Evolutionary conservation across 2,329 filamentous ascomycete genomes (phyloP).

Genomic region (Pseudogymnoascus pannorum): DNA sequence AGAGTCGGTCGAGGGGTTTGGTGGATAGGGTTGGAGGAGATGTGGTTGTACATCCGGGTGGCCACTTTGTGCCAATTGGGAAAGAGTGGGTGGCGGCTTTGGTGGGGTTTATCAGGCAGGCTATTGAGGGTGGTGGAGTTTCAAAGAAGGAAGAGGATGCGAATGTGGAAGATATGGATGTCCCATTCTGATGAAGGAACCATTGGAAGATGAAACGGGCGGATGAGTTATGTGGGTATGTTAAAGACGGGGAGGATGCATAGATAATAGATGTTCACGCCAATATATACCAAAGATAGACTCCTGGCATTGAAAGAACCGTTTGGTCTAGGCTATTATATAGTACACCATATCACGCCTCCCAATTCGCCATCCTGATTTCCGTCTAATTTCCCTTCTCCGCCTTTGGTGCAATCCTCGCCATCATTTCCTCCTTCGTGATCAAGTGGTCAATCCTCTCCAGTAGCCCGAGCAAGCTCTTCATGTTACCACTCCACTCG

Average conservation of each 20-base stretch:
- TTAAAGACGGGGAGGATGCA: conserved; percentile 21
- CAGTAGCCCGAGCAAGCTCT: conserved; percentile 74
- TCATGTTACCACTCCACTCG: conserved; percentile 98
- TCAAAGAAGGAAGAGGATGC: conserved; percentile 40
- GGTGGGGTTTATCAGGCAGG: conserved; percentile 60
- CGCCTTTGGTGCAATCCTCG: conserved; percentile 68
- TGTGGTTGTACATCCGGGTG: conserved; percentile 68
- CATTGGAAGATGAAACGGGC: not conserved
- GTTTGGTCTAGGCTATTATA: conserved; percentile 30
- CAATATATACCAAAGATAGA: conserved; percentile 15
- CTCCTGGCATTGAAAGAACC: conserved; percentile 16
- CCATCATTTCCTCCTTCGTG: conserved; percentile 99
- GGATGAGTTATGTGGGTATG: not conserved
- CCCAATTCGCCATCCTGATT: not conserved
- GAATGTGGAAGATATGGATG: conserved; percentile 59
- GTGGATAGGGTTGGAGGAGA: conserved; percentile 51
- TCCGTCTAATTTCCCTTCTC: conserved; percentile 19
- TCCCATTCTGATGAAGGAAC: conserved; percentile 45
- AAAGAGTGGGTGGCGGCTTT: conserved; percentile 74
- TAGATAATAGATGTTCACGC: conserved; percentile 9
- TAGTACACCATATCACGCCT: conserved; percentile 15
- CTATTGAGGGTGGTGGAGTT: conserved; percentile 14
- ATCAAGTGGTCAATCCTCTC: conserved; percentile 96
- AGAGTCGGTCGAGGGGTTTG: conserved; percentile 59
- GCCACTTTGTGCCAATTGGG: conserved; percentile 79